Evolutionary conservation across 345 rosid species (phyloP).

Genomic region (Salix purpurea): DNA sequence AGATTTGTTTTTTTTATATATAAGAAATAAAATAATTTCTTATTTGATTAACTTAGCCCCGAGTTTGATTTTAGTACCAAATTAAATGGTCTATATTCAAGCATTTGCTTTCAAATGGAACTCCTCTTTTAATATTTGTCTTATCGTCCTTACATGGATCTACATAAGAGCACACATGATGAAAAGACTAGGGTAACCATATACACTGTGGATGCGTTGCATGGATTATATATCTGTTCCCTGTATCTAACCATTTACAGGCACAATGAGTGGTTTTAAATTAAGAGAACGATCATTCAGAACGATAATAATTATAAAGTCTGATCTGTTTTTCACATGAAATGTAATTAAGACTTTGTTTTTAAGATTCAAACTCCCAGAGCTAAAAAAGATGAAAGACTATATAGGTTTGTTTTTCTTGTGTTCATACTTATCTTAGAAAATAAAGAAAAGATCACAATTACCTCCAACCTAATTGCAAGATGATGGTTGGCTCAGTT

Average conservation of each 20-base stretch:
- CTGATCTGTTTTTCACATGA: neutral
- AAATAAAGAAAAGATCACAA: constrained; percentile 28
- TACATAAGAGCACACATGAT: neutral
- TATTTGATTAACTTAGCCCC: neutral
- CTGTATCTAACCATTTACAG: neutral
- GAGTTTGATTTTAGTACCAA: neutral
- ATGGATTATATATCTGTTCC: neutral
- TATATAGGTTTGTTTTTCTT: neutral
- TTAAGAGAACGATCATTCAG: neutral
- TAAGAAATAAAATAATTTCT: too few relatives aligned
- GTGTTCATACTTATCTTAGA: constrained; percentile 31
- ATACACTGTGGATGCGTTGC: neutral
- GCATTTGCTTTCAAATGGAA: neutral
- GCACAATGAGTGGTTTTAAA: neutral
- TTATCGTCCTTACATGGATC: neutral
- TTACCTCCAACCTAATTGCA: constrained; percentile 33
- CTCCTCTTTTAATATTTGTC: neutral
- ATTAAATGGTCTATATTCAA: neutral
- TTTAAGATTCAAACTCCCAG: constrained; percentile 21
- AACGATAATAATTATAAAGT: neutral
- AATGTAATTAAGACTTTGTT: constrained; percentile 9
- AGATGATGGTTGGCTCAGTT: constrained; percentile 26
- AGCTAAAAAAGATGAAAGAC: neutral
- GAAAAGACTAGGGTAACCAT: neutral
- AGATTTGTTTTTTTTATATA: neutral